Conservation (phyloP, 2,329 filamentous ascomycete species). For the Aspergillus uvarum region DNA sequence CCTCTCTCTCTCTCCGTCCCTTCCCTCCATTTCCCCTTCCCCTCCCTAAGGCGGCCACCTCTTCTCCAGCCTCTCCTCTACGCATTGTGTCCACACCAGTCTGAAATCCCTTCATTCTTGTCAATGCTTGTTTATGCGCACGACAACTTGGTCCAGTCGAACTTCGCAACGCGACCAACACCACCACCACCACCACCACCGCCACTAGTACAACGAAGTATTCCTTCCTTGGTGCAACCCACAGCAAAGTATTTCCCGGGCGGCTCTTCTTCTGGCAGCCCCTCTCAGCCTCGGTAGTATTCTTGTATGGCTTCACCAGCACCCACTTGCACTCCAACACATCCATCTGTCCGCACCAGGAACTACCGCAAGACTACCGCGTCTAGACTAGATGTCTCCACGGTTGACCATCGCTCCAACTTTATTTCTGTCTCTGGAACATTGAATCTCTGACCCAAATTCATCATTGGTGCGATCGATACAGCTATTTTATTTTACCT, state of each 20-base stretch:
- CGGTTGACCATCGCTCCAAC: slow-evolving; percentile 13
- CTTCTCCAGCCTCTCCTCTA: background rate
- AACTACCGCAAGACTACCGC: slow-evolving; percentile 10
- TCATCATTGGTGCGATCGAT: slow-evolving; percentile 4
- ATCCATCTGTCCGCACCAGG: slow-evolving; percentile 11
- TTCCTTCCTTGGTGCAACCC: background rate
- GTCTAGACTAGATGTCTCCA: slow-evolving; percentile 11
- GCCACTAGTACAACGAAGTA: background rate
- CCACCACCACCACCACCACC: too few species aligned
- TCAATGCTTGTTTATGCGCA: background rate
- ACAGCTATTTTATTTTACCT: background rate
- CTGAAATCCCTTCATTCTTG: background rate
- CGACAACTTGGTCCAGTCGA: background rate
- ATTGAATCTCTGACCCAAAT: background rate
- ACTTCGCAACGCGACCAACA: background rate
- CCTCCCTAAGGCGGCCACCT: background rate
- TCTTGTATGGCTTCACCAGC: slow-evolving; percentile 17
- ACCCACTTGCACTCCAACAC: slow-evolving; percentile 3
- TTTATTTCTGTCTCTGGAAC: slow-evolving; percentile 13
- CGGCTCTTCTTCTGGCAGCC: background rate
- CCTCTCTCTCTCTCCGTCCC: background rate
- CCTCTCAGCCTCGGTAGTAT: background rate
- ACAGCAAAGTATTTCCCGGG: background rate
- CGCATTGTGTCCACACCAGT: background rate
- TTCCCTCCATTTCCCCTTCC: background rate